Evolutionary conservation across 352 stramenopile species (phyloP).

Genomic region (Phytopythium vexans): DNA sequence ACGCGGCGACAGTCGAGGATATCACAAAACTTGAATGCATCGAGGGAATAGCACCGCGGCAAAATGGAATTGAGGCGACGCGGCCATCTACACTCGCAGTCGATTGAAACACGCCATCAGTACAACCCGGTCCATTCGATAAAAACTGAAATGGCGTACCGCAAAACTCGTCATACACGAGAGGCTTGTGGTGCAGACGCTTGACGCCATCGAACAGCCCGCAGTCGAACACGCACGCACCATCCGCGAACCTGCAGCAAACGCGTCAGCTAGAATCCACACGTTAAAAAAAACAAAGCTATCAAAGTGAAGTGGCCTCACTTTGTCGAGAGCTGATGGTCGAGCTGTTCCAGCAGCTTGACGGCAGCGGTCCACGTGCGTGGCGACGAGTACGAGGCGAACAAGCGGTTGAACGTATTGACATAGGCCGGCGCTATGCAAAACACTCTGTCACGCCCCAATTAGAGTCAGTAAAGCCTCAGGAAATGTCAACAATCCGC

Average conservation of each 20-base stretch:
- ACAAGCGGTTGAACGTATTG: conserved; percentile 73
- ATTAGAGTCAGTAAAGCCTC: conserved; percentile 7
- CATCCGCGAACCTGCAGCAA: conserved; percentile 58
- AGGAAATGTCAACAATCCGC: neutral
- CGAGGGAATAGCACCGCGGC: conserved; percentile 63
- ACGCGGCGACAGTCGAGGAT: conserved; percentile 76
- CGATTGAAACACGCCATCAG: no score
- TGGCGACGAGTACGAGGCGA: conserved; percentile 52
- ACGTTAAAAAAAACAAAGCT: neutral
- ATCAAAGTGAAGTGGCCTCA: conserved; percentile 15
- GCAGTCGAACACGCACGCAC: conserved; percentile 84
- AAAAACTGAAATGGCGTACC: conserved; percentile 32
- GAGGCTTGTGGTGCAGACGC: conserved; percentile 70
- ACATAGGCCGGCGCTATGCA: conserved; percentile 77
- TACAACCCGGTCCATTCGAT: neutral
- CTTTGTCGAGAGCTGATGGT: conserved; percentile 62
- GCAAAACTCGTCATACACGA: conserved; percentile 85
- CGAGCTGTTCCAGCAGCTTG: conserved; percentile 70
- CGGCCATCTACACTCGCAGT: conserved; percentile 45
- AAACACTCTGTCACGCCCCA: conserved; percentile 47
- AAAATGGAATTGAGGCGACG: conserved; percentile 79
- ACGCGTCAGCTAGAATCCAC: conserved; percentile 1
- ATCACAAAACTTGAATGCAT: conserved; percentile 87
- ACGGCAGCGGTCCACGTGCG: conserved; percentile 70
- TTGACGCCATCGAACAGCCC: conserved; percentile 84